phyloP scores from a whole-genome alignment of 495 filamentous ascomycete species.

The Aspergillus olivimuriae region DNA sequence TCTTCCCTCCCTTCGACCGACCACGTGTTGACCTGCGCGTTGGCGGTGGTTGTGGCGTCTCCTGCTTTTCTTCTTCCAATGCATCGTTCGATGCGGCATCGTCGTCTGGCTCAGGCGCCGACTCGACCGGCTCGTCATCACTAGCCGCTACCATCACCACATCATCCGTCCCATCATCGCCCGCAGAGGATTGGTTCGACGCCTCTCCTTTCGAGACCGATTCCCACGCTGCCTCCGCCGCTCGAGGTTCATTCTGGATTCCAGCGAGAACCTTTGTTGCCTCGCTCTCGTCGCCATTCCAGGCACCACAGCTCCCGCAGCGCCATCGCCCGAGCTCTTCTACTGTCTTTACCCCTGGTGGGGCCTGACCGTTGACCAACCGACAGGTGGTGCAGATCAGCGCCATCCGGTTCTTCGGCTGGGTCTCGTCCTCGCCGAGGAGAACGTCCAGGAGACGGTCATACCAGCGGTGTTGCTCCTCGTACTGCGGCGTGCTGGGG shows the following conservation, averaged over 20 bases:
- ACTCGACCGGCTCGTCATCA: constrained; percentile 21
- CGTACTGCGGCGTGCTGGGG: constrained; percentile 38
- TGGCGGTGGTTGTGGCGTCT: not conserved
- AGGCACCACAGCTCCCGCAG: constrained; percentile 76
- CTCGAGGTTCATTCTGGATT: constrained; percentile 22
- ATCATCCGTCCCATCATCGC: constrained; percentile 17
- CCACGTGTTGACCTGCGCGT: constrained; percentile 19
- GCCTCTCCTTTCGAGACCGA: constrained; percentile 15
- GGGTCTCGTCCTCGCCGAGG: constrained; percentile 90
- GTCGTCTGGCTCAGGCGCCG: constrained; percentile 13
- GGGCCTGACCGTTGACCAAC: constrained; percentile 93
- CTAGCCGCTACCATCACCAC: constrained; percentile 22
- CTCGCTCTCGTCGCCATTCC: constrained; percentile 78
- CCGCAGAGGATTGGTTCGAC: constrained; percentile 13
- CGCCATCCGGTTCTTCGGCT: constrained; percentile 82
- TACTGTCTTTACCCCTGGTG: constrained; percentile 71
- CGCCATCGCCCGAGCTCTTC: constrained; percentile 85
- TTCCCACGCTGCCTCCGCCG: constrained; percentile 17
- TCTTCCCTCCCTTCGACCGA: constrained; percentile 13
- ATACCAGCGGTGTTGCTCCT: constrained; percentile 70
- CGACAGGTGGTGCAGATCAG: constrained; percentile 79
- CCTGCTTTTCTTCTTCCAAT: no score
- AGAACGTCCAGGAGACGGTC: constrained; percentile 88
- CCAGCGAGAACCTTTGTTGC: constrained; percentile 51
- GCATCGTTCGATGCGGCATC: no score